These are phyloP conservation scores for Beauveria pseudobassiana DNA, from an alignment of 2,329 filamentous ascomycete genomes.

Conservation along the genomic window DNA sequence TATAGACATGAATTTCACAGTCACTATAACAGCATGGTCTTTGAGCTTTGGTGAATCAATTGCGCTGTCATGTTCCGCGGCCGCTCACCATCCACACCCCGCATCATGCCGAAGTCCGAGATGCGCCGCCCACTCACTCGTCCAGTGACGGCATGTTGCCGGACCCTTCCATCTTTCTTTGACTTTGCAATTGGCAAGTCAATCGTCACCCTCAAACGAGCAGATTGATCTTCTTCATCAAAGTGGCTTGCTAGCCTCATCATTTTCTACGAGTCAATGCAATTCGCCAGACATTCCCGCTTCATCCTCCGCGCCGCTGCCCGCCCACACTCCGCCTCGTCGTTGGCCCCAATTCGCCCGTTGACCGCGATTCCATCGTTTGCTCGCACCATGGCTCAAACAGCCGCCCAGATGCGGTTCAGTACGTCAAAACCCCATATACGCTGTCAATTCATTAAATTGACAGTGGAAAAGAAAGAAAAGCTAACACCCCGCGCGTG, in stretches of 20 bases:
- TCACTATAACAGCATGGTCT: neutral
- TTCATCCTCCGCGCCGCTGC: neutral
- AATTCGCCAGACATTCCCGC: neutral
- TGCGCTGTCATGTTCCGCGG: neutral
- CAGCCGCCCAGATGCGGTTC: conserved; percentile 23
- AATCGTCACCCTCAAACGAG: too few species aligned
- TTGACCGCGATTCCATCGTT: neutral
- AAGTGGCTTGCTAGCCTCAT: too few species aligned
- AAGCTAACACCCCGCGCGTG: neutral
- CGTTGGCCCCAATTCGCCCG: neutral
- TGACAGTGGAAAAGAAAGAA: too few species aligned
- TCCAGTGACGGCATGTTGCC: neutral
- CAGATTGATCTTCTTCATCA: neutral
- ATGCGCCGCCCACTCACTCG: neutral
- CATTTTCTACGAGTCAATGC: neutral
- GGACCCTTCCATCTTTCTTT: neutral
- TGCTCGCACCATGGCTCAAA: conserved; percentile 14
- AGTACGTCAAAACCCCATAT: conserved; percentile 20
- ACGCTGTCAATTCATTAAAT: too few species aligned
- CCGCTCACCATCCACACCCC: neutral
- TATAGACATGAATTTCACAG: neutral
- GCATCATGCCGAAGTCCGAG: conserved; percentile 4
- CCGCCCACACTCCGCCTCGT: neutral
- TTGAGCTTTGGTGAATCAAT: neutral
- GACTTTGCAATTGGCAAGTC: too few species aligned